A percentile compares a stretch with the other conserved stretches of the same genome.
These are phyloP conservation scores for Anthostomella pinea DNA, from an alignment of 2,329 filamentous ascomycete species.

Conservation along the genomic window DNA sequence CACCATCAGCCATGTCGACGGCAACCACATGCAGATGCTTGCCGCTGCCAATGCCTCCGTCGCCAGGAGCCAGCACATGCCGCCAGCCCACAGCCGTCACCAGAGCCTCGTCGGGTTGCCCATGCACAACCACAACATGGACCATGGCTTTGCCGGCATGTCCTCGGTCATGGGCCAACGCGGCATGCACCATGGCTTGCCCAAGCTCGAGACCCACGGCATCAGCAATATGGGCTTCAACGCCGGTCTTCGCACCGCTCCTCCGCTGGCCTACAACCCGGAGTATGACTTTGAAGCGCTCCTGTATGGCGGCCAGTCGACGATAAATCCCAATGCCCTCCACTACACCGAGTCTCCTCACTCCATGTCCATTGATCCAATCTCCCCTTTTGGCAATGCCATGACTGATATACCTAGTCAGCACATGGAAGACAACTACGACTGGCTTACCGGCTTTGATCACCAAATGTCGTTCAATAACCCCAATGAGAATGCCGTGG, in stretches of 20 bases:
- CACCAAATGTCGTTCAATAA: conserved; percentile 69
- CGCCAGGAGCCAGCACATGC: conserved; percentile 43
- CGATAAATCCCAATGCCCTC: conserved; percentile 70
- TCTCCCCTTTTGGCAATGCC: conserved; percentile 56
- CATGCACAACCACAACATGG: conserved; percentile 51
- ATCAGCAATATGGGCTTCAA: conserved; percentile 63
- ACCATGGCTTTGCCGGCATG: conserved; percentile 71
- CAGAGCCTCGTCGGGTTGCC: conserved; percentile 70
- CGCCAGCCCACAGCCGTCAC: conserved; percentile 64
- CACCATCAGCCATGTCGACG: conserved; percentile 92
- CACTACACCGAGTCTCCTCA: conserved; percentile 81
- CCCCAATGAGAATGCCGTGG: conserved; percentile 75
- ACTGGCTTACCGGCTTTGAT: conserved; percentile 81
- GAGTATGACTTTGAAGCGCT: conserved; percentile 70
- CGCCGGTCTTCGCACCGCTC: conserved; percentile 75
- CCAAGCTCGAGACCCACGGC: conserved; percentile 78
- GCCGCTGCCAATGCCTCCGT: conserved; percentile 56
- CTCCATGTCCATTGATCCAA: conserved; percentile 59
- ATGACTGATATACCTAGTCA: conserved; percentile 59
- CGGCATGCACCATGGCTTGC: conserved; percentile 64
- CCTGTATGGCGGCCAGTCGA: conserved; percentile 67
- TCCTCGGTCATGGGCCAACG: conserved; percentile 65
- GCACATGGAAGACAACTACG: conserved; percentile 73
- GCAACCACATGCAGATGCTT: conserved; percentile 69
- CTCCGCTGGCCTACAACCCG: conserved; percentile 55